Base-by-base conservation (phyloP, 2,329 filamentous ascomycete species). In the Fusarium cicatricum region DNA sequence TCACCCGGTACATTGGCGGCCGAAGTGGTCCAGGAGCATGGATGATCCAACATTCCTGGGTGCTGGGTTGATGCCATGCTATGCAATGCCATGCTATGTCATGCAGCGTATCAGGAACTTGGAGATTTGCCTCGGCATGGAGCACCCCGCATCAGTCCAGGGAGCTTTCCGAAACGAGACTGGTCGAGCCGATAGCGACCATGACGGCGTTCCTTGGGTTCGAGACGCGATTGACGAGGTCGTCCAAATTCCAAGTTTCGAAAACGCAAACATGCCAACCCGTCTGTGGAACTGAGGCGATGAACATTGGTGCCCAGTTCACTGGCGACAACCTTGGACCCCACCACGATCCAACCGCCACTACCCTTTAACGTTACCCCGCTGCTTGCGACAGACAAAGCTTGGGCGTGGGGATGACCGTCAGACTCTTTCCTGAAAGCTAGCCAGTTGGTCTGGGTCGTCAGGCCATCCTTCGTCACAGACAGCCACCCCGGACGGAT, bases 401-500 rank as follows among this genome's bases (percentile, higher is more conserved):
- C 62, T 58, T 64, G 51, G 62, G 52, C 64, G 49, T 68, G 65
- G 65, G 63, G 56, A 68, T 67, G 55, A 42, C 60, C 56, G 42
- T 56, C 55, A 58, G 52, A 45, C 60, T 63, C 59, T 53, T 49
- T 59, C 34, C 34, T 41, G 39, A 31, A 52, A 62, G 55, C 55
- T 61, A 59, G 64, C 59, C 60, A 50, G 58, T 62, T 52, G 44
- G 59, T 64, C 58, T 65, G 56, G 62, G 64, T 65, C 62, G 65
- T 68, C 66, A 69, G 66, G 46, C 58, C 66, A 69, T 69, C 38
- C 55, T 48, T 55, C 51, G 42, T 63, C 64, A 63, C 62, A 67
- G 64, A 63, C 62, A 67, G 64, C 62, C 62, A 67, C 66, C 43
- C 46, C 52, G 45, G 45, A 49, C 52, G 28, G 34, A 47, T 60